phyloP scores from a whole-genome alignment of 495 filamentous ascomycete genomes.

The Bombardia bombarda region DNA sequence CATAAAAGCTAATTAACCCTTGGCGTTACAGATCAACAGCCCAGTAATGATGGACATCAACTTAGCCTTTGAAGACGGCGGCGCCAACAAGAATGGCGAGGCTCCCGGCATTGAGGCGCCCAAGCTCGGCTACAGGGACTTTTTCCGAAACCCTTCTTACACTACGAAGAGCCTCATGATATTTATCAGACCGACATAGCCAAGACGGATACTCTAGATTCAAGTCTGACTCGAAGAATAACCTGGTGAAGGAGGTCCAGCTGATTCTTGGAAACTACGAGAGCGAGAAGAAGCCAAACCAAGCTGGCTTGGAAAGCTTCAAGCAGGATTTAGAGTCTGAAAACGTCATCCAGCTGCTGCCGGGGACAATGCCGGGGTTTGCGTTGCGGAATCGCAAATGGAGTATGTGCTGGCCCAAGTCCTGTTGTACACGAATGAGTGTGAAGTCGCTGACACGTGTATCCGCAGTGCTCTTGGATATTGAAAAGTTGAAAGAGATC shows the following conservation, averaged over 20 bases:
- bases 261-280: constrained; percentile 2
- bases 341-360: constrained; percentile 24
- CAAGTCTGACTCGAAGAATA: too few species aligned
- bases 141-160: too few species aligned
- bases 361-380: constrained; percentile 31
- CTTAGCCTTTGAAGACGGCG: constrained; percentile 19
- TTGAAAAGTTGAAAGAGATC: constrained; percentile 9
- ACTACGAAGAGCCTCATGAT: too few species aligned
- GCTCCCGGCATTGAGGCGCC: too few species aligned
- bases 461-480: constrained; percentile 13
- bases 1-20: not conserved
- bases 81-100: too few species aligned
- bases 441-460: not conserved
- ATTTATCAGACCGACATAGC: too few species aligned
- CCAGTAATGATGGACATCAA: constrained; percentile 33
- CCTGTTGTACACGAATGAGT: not conserved
- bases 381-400: constrained; percentile 32
- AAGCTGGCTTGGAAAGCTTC: not conserved
- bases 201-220: too few species aligned
- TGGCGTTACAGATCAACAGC: constrained; percentile 12
- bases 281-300: not conserved
- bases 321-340: constrained; percentile 4
- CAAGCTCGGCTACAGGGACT: too few species aligned
- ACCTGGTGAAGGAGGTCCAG: not conserved
- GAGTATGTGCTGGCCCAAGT: constrained; percentile 13